Evolutionary conservation across 352 stramenopile species (phyloP).

Genomic region (Peronospora destructor): DNA sequence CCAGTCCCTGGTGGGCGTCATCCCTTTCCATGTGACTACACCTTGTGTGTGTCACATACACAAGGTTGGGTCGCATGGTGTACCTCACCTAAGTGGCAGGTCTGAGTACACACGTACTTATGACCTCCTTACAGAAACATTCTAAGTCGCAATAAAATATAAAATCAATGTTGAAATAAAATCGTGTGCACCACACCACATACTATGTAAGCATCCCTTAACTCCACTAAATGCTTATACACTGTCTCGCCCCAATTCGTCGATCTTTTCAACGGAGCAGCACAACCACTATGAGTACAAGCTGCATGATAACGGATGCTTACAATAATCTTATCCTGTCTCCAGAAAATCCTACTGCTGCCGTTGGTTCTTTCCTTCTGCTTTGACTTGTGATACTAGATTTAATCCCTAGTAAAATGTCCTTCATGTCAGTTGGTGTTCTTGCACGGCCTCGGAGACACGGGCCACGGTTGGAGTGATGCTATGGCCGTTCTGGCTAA

Average conservation of each 20-base stretch:
- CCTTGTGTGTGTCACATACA: too few species aligned
- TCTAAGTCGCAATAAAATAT: too few species aligned
- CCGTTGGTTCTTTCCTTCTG: slow-evolving; percentile 8
- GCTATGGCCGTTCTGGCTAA: slow-evolving; percentile 49
- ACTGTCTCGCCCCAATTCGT: slow-evolving; percentile 2
- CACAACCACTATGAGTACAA: slow-evolving; percentile 15
- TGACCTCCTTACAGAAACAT: too few species aligned
- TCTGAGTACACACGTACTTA: too few species aligned
- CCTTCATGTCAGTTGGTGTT: slow-evolving; percentile 47
- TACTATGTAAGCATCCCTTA: not conserved
- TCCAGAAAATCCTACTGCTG: slow-evolving; percentile 27
- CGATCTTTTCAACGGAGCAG: slow-evolving; percentile 7
- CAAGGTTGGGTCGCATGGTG: too few species aligned
- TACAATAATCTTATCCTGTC: slow-evolving; percentile 34
- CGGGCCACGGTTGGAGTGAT: slow-evolving; percentile 79
- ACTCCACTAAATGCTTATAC: slow-evolving; percentile 10
- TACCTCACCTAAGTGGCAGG: too few species aligned
- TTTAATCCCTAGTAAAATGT: not conserved
- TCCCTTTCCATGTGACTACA: too few species aligned
- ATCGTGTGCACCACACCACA: not conserved
- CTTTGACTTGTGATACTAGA: not conserved
- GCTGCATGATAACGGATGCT: slow-evolving; percentile 26
- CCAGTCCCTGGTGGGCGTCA: too few species aligned
- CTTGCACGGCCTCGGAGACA: slow-evolving; percentile 90
- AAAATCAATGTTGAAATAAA: too few species aligned